Evolutionary conservation across 2,329 filamentous ascomycete species (phyloP), one percentile per base, ranked within the genome.

Genomic region (Polychaeton citri): DNA sequence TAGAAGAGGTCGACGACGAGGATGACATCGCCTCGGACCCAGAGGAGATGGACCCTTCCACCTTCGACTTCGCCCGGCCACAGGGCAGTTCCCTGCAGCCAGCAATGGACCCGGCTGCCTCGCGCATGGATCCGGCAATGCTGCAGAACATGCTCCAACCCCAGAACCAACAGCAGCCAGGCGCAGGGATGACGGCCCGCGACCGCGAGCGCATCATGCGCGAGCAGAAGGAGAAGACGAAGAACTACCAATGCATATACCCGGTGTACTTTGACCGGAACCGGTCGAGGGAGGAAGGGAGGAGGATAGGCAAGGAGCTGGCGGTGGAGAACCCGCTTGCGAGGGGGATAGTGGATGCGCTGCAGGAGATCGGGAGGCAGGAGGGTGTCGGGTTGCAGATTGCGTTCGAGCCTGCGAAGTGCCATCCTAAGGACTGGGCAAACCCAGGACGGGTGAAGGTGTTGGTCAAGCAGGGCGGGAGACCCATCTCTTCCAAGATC

Each of bases 371-470:
- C 41, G 51, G 48, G 7, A 39, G 42, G 7, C 37, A 33, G 34
- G 31, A 41, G 16, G 39, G 41, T 13, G 40, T 49, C 8, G 43
- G 39, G 73, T 79, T 19, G 65, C 71, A 74, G 42, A 78, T 80
- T 30, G 76, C 90, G 6, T 81, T 95, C 57, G 90, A 98, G 64
- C 84, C 87, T 1, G 81, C 81, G 54, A 94, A 94, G 67, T 72
- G 77, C 41, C 90, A 98, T 61, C 90, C 90, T 5, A 88, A 90
- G 63, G 90, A 98, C 66, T 98, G 90, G 90, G 79, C 81, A 38
- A 98, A 98, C 64, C 90, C 90, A 9, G 90, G 90, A 3, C 72
- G 90, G 40, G 83, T 96, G 43, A 77, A 83, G 48, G 76, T 96
- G 34, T 64, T 79, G 52, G 65, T 95, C 38, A 79, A 76, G 57